A percentile compares a stretch with the other conserved stretches of the same genome.
phyloP scores from a whole-genome alignment of 1,284 basidiomycete genomes.

The Mrakiaceae sp. region DNA sequence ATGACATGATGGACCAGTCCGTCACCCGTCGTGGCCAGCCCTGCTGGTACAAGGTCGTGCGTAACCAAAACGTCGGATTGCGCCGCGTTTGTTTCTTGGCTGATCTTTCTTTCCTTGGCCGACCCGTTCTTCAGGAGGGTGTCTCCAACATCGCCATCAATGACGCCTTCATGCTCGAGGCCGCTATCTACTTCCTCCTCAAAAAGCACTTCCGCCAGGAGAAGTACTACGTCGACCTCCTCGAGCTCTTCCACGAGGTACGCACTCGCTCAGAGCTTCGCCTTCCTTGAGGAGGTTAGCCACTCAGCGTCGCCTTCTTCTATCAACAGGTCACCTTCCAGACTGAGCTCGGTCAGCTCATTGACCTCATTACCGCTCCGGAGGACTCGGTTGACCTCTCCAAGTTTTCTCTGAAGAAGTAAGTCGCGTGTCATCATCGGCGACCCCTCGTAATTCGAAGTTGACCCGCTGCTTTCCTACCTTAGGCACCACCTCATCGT shows the following conservation, averaged over 20 bases:
- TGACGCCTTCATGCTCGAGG: conserved; percentile 94
- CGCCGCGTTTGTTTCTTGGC: no score
- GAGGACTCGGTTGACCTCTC: conserved; percentile 76
- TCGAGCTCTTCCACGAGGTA: conserved; percentile 84
- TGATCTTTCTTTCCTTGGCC: background rate
- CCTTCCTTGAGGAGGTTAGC: background rate
- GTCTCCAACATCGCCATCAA: conserved; percentile 89
- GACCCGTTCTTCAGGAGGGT: conserved; percentile 33
- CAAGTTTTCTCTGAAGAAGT: conserved; percentile 76
- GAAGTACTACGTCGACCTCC: conserved; percentile 71
- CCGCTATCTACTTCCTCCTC: conserved; percentile 81
- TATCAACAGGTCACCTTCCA: conserved; percentile 68
- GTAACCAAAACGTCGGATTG: conserved; percentile 11
- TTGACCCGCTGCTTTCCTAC: background rate
- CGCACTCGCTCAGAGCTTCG: conserved; percentile 19
- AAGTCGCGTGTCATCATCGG: conserved; percentile 21
- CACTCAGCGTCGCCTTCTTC: background rate
- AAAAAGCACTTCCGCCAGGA: conserved; percentile 78
- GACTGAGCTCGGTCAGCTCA: conserved; percentile 91
- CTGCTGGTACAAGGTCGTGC: conserved; percentile 76
- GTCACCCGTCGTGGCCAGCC: conserved; percentile 96
- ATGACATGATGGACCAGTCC: conserved; percentile 95
- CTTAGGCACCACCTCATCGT: conserved; percentile 81
- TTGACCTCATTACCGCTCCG: conserved; percentile 90
- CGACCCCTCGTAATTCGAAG: background rate